Evolutionary conservation across 2,329 filamentous ascomycete species (phyloP).

Genomic region (Penicillium aurantiogriseum): DNA sequence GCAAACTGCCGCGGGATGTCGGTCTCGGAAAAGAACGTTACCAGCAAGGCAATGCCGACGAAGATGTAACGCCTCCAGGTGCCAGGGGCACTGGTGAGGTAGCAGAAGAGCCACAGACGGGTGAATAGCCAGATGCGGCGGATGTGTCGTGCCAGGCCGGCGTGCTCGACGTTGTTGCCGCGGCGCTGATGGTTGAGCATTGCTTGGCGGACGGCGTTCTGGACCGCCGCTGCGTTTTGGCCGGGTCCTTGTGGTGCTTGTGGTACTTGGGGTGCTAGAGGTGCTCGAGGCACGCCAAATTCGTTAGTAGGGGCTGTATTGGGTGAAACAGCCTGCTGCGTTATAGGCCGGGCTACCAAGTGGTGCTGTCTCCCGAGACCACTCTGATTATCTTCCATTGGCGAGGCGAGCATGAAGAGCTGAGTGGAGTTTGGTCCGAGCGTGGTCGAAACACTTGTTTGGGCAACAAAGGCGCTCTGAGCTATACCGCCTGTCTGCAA

Average conservation of each 20-base stretch:
- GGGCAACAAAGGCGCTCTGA: background rate
- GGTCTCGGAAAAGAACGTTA: conserved; percentile 44
- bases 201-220: conserved; percentile 36
- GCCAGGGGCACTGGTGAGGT: conserved; percentile 55
- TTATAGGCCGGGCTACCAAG: background rate
- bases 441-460: background rate
- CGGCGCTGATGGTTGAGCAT: conserved; percentile 30
- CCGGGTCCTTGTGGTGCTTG: conserved; percentile 8
- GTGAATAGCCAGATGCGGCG: conserved; percentile 57
- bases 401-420: background rate
- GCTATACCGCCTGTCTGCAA: background rate
- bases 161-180: conserved; percentile 25
- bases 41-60: conserved; percentile 38
- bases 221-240: conserved; percentile 23
- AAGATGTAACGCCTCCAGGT: conserved; percentile 46
- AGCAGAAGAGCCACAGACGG: conserved; percentile 58
- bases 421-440: background rate
- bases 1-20: conserved; percentile 35
- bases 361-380: background rate
- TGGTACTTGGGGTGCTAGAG: background rate
- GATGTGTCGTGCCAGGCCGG: conserved; percentile 42
- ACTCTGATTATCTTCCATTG: background rate
- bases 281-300: conserved; percentile 2
- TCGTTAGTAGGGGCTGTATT: conserved; percentile 1
- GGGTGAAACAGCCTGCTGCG: background rate